Evolutionary conservation across 495 filamentous ascomycete genomes (phyloP), one percentile per base, ranked within the genome.

Genomic region (Talaromyces nanjingensis): DNA sequence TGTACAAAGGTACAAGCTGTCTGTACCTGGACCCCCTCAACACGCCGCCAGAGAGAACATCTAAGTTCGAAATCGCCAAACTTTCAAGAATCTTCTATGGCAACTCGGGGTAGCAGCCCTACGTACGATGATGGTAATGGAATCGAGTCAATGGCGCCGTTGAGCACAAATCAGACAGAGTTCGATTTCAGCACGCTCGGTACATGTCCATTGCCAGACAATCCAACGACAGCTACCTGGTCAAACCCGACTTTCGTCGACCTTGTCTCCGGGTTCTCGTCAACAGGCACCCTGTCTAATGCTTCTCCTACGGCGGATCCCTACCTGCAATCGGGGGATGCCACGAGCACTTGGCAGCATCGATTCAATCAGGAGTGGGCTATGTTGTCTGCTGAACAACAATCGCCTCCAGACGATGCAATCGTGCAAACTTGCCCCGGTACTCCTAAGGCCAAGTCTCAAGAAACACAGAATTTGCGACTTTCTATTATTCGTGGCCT

Each of bases 1-100:
- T 65, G 64, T 42, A 42, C 62, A 33, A 64, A 64, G 20, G 62
- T 29, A 20, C 39, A 64, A 64, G 62, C 62, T 42, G 56, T 42
- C 52, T 64, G 62, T 42, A 64, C 16, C 62, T 64, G 62, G 62
- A 64, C 29, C 34, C 52, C 33, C 18, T 64, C 62, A 25, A 12
- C 22, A 31, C 54, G 52, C 2, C 34, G 18, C 54, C 54, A 59
- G 52, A 64, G 34, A 12, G 18, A 54, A 14, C 29, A 64, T 6
- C 14, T 31, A 34, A 53, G 47, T 42, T 45, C 33, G 62, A 59
- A 20, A 31, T 4, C 54, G 25, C 53, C 62, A 64, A 59, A 22
- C 34, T 5, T 59, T 37, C 53, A 64, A 59, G 11, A 59, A 18
- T 31, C 25, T 34, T 34, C 56, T 34, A 59, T 59, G 2, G 49